Base-by-base conservation (phyloP, 2,329 filamentous ascomycete genomes). In the Fusarium liriodendri region DNA sequence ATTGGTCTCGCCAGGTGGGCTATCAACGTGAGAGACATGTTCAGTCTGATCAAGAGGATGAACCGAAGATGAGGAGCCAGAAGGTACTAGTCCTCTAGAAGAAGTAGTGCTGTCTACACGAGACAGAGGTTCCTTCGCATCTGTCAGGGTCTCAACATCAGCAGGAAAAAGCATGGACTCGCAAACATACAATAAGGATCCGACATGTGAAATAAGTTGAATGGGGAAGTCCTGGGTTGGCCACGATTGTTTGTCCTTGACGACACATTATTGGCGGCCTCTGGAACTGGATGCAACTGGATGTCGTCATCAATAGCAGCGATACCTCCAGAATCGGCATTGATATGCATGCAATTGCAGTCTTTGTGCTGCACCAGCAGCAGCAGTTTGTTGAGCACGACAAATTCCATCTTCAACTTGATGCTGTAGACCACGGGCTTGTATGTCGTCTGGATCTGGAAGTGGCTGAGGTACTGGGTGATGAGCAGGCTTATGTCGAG, bases 391-490 rank as follows among this genome's bases (percentile, higher is more conserved):
- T 74, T 74, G 0, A 74, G 69, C 13, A 74, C 72, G 7, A 75
- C 66, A 6, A 74, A 74, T 10, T 74, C 72, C 72, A 74, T 75
- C 60, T 74, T 74, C 5, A 74, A 60, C 42, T 74, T 74, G 29
- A 74, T 75, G 66, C 72, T 74, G 62, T 74, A 74, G 7, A 74
- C 72, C 16, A 74, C 72, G 8, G 72, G 72, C 7, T 74, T 74
- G 69, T 73, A 75, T 2, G 72, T 74, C 6, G 72, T 74, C 22
- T 74, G 72, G 5, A 74, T 75, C 50, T 67, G 72, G 22, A 74
- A 74, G 47, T 73, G 69, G 38, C 62, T 64, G 62, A 73, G 69
- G n/a, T 75, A 74, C 18, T 74, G 72, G 5, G 66, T 74, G 5
- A 47, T 10, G 4, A 75, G 69, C 27, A 74, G 65, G 29, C 58